These are phyloP conservation scores for Henningerozyma blattae DNA, from an alignment of 805 yeast species.

Conservation along the genomic window DNA sequence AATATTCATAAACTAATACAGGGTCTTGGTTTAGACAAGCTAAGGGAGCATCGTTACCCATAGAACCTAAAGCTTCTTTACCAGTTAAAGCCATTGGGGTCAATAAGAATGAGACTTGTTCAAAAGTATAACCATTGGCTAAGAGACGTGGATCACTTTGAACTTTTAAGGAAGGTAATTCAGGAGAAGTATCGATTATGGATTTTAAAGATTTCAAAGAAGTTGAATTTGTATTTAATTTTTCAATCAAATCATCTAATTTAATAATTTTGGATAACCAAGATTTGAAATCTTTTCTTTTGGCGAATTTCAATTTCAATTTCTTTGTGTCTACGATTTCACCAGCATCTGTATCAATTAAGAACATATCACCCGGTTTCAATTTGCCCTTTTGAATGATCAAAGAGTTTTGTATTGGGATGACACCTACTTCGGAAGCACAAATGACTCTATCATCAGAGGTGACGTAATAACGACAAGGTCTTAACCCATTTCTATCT, in stretches of 20 bases:
- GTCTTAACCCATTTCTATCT: slow-evolving; percentile 95
- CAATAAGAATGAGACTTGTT: slow-evolving; percentile 70
- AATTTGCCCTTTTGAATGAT: slow-evolving; percentile 86
- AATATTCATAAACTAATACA: slow-evolving; percentile 79
- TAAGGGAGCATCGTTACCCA: slow-evolving; percentile 96
- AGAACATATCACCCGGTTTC: slow-evolving; percentile 91
- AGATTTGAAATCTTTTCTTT: slow-evolving; percentile 80
- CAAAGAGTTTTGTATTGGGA: slow-evolving; percentile 72
- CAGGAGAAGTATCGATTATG: slow-evolving; percentile 20
- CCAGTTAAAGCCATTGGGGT: slow-evolving; percentile 91
- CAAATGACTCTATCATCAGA: slow-evolving; percentile 92
- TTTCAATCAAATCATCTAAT: slow-evolving; percentile 59
- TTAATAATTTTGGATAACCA: slow-evolving; percentile 86
- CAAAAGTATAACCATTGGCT: slow-evolving; percentile 91
- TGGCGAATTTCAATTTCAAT: slow-evolving; percentile 67
- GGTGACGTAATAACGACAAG: slow-evolving; percentile 94
- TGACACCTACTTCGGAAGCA: slow-evolving; percentile 97
- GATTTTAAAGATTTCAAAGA: slow-evolving; percentile 8
- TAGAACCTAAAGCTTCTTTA: slow-evolving; percentile 91
- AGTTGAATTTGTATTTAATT: slow-evolving; percentile 26
- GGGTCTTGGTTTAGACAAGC: slow-evolving; percentile 95
- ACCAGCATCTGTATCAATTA: slow-evolving; percentile 90
- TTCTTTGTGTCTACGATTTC: slow-evolving; percentile 88
- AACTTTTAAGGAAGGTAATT: slow-evolving; percentile 27
- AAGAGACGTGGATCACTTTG: slow-evolving; percentile 74